A percentile compares a stretch with the other conserved stretches of the same genome.
These are phyloP conservation scores for Phialocephala subalpina DNA, from an alignment of 2,329 filamentous ascomycete species.

Conservation along the genomic window DNA sequence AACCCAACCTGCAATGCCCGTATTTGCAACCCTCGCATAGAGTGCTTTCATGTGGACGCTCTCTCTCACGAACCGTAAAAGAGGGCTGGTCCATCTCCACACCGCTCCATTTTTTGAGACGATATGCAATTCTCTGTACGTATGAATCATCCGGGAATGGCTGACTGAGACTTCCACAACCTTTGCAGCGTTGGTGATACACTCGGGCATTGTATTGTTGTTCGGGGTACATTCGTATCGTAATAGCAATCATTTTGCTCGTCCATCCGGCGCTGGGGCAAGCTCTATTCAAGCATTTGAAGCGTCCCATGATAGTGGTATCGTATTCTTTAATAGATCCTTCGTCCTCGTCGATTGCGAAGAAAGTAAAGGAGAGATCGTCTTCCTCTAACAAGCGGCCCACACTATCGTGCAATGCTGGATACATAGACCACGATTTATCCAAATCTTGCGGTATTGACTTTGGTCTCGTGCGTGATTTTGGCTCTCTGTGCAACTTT, in stretches of 20 bases:
- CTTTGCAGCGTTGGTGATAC: constrained; percentile 51
- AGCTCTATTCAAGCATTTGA: constrained; percentile 46
- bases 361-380: constrained; percentile 45
- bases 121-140: constrained; percentile 51
- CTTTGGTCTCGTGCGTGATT: too few relatives aligned
- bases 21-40: constrained; percentile 38
- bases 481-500: too few relatives aligned
- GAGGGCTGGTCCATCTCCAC: constrained; percentile 36
- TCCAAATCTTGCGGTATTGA: too few relatives aligned
- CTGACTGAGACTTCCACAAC: constrained; percentile 45
- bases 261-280: constrained; percentile 47
- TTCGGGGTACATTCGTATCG: constrained; percentile 49
- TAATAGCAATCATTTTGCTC: constrained; percentile 52
- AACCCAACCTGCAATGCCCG: constrained; percentile 20
- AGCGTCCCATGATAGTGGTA: constrained; percentile 53
- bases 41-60: constrained; percentile 35
- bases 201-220: constrained; percentile 53
- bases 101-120: constrained; percentile 51
- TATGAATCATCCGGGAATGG: constrained; percentile 49
- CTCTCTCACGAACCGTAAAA: constrained; percentile 25
- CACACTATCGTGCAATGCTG: constrained; percentile 31
- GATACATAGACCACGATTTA: too few relatives aligned
- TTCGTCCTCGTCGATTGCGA: constrained; percentile 40
- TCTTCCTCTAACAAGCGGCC: constrained; percentile 42
- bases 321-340: constrained; percentile 43